These are phyloP conservation scores for Pyrenochaeta sp. DNA, from an alignment of 2,329 filamentous ascomycete species.

Conservation along the genomic window DNA sequence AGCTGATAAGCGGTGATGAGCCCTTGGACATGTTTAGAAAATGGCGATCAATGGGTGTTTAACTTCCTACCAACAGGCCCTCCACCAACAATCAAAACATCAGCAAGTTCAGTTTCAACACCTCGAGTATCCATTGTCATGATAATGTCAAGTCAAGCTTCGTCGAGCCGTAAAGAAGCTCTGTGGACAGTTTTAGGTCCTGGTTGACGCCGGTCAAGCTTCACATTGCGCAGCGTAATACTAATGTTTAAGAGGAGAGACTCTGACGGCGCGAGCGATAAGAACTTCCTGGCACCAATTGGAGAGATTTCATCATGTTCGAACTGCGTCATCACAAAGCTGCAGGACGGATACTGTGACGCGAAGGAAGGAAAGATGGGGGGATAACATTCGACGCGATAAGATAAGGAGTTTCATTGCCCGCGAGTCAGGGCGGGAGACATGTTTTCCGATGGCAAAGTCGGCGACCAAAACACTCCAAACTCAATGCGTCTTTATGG, in stretches of 20 bases:
- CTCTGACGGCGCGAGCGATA: background rate
- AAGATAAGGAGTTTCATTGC: slow-evolving; percentile 5
- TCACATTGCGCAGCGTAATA: background rate
- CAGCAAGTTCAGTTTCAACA: slow-evolving; percentile 18
- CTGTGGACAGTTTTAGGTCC: background rate
- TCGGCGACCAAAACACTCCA: too few species aligned
- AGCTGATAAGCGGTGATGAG: slow-evolving; percentile 56
- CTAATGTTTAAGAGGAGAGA: background rate
- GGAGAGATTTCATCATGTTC: slow-evolving; percentile 3
- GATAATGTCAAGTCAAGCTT: background rate
- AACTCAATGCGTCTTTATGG: too few species aligned
- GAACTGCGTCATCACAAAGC: background rate
- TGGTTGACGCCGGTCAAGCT: slow-evolving; percentile 10
- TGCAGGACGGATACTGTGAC: slow-evolving; percentile 1
- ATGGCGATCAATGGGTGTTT: background rate
- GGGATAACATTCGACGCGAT: background rate
- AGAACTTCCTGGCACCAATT: background rate
- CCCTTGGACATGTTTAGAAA: background rate
- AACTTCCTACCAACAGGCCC: slow-evolving; percentile 53
- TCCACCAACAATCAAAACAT: slow-evolving; percentile 42
- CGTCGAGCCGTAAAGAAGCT: background rate
- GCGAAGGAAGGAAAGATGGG: slow-evolving; percentile 9
- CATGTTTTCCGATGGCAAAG: too few species aligned
- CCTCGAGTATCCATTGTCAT: slow-evolving; percentile 15
- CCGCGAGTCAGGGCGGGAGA: too few species aligned